A percentile compares a stretch with the other conserved stretches of the same genome.
phyloP scores from a whole-genome alignment of 192 early-diverging fungal genomes.

The Entomortierella chlamydospora region DNA sequence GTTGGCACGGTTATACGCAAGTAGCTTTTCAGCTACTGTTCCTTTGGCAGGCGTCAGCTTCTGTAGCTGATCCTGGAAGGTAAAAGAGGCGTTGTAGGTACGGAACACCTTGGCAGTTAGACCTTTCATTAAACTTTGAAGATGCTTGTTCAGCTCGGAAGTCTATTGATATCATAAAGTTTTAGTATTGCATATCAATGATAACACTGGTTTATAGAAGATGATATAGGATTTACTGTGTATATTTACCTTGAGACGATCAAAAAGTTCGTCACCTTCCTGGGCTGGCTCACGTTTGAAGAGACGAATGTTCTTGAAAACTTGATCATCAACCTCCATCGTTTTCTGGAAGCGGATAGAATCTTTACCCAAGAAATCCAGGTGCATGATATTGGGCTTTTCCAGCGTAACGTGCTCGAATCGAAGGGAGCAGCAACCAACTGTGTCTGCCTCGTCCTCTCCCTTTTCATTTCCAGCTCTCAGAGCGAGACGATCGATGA shows the following conservation, averaged over 20 bases:
- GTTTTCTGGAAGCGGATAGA: constrained; percentile 93
- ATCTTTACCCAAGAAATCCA: constrained; percentile 99
- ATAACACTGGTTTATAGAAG: neutral
- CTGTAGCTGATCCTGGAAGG: constrained; percentile 90
- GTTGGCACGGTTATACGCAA: constrained; percentile 96
- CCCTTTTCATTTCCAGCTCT: constrained; percentile 98
- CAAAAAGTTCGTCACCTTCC: constrained; percentile 87
- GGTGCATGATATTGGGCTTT: constrained; percentile 84
- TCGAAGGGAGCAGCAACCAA: constrained; percentile 97
- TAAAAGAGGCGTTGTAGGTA: constrained; percentile 96
- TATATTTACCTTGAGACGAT: constrained; percentile 78
- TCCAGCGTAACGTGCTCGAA: constrained; percentile 91
- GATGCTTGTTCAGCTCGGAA: constrained; percentile 86
- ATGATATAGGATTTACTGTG: neutral
- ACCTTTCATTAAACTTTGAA: constrained; percentile 88
- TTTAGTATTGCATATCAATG: neutral
- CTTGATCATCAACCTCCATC: constrained; percentile 86
- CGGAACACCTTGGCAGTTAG: constrained; percentile 99
- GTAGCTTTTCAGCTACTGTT: constrained; percentile 84
- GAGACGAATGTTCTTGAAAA: constrained; percentile 92
- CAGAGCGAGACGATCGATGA: constrained; percentile 94
- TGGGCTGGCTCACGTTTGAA: constrained; percentile 88
- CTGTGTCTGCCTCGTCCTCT: constrained; percentile 98
- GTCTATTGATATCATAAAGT: constrained; percentile 62
- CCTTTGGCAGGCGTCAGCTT: constrained; percentile 74